These are phyloP conservation scores for Nitzschia inconspicua DNA, from an alignment of 108 stramenopile genomes.

Conservation along the genomic window DNA sequence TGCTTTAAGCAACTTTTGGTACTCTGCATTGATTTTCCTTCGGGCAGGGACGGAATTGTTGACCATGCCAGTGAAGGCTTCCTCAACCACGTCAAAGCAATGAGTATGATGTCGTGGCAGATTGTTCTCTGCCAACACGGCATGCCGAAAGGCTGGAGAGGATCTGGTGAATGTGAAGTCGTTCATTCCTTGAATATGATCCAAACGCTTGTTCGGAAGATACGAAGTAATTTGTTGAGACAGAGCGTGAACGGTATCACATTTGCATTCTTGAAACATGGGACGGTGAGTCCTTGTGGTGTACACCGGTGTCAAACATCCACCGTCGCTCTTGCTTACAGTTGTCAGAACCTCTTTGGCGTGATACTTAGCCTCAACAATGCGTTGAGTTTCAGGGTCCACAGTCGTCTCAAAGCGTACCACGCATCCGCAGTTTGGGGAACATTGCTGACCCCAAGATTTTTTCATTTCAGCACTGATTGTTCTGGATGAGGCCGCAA, in stretches of 20 bases:
- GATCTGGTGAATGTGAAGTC: conserved; percentile 53
- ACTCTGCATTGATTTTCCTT: conserved; percentile 18
- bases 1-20: conserved; percentile 5
- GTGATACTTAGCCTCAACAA: conserved; percentile 43
- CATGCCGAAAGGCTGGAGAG: conserved; percentile 59
- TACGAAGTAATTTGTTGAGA: conserved; percentile 44
- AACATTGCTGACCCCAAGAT: conserved; percentile 82
- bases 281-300: conserved; percentile 36
- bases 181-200: conserved; percentile 35
- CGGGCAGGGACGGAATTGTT: conserved; percentile 28
- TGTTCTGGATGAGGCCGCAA: neutral
- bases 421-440: conserved; percentile 73
- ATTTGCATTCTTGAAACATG: conserved; percentile 68
- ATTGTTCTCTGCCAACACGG: conserved; percentile 44
- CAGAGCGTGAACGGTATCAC: conserved; percentile 60
- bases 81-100: conserved; percentile 85
- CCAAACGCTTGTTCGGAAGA: conserved; percentile 32
- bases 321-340: conserved; percentile 6
- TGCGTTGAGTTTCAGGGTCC: conserved; percentile 27
- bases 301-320: conserved; percentile 31
- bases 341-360: conserved; percentile 61
- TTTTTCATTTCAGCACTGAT: neutral
- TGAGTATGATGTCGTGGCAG: conserved; percentile 38
- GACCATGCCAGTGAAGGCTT: conserved; percentile 60
- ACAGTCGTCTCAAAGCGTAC: conserved; percentile 66